phyloP scores from a whole-genome alignment of 495 filamentous ascomycete species.

The Cairneyella variabilis region DNA sequence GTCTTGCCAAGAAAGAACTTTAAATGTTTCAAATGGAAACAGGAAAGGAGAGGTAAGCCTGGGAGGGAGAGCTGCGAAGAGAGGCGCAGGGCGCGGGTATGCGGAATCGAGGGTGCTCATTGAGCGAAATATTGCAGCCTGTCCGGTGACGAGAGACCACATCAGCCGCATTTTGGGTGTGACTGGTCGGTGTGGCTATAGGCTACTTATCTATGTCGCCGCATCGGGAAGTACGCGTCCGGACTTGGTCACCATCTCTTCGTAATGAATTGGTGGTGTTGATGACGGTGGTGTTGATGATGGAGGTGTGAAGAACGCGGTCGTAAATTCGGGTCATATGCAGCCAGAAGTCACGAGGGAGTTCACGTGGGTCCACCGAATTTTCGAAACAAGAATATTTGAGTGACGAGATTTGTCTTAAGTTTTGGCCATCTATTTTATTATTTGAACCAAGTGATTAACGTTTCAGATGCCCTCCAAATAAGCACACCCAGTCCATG shows the following conservation, averaged over 20 bases:
- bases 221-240: background rate
- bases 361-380: background rate
- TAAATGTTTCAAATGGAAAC: background rate
- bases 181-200: constrained; percentile 12
- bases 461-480: too few relatives aligned
- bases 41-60: background rate
- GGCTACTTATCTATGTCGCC: background rate
- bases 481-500: too few relatives aligned
- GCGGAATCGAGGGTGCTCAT: background rate
- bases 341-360: background rate
- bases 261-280: too few relatives aligned
- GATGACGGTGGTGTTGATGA: too few relatives aligned
- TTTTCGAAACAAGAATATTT: background rate
- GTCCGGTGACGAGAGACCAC: constrained; percentile 11
- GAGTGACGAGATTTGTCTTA: too few relatives aligned
- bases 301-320: background rate
- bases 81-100: background rate
- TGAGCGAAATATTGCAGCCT: constrained; percentile 7
- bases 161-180: constrained; percentile 23
- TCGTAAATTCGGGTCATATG: background rate
- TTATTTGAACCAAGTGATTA: background rate
- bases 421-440: too few relatives aligned
- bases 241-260: background rate
- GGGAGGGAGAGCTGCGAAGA: background rate
- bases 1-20: constrained; percentile 4